Conservation (phyloP, 1,284 basidiomycete species). For the Cerrena zonata region DNA sequence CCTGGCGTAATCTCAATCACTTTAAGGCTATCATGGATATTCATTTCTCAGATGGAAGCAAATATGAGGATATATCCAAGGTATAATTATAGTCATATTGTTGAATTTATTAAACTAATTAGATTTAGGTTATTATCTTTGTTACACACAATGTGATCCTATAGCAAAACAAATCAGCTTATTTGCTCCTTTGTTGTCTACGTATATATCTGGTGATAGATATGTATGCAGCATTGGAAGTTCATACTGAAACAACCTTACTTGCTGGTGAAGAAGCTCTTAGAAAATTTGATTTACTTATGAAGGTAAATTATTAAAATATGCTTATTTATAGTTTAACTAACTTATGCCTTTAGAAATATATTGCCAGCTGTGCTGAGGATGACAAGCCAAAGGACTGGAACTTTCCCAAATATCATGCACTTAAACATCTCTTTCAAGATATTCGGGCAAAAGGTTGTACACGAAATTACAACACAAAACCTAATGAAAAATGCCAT, state of each 20-base stretch:
- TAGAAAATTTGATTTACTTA: constrained; percentile 1
- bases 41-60: constrained; percentile 10
- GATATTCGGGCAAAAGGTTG: constrained; percentile 22
- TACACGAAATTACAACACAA: constrained; percentile 17
- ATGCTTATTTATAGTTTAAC: neutral
- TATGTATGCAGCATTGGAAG: constrained; percentile 13
- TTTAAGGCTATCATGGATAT: constrained; percentile 4
- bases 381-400: constrained; percentile 17
- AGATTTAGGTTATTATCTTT: constrained; percentile 10
- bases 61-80: constrained; percentile 8
- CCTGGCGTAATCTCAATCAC: constrained; percentile 10
- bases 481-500: constrained; percentile 23
- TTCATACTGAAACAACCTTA: constrained; percentile 19
- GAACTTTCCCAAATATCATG: constrained; percentile 22
- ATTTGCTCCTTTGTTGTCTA: constrained; percentile 14
- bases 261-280: constrained; percentile 1
- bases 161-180: constrained; percentile 1
- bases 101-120: neutral
- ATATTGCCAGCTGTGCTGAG: neutral
- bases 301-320: constrained; percentile 2
- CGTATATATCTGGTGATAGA: constrained; percentile 14
- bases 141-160: constrained; percentile 8
- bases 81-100: neutral
- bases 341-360: neutral
- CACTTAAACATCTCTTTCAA: constrained; percentile 15